phyloP scores from a whole-genome alignment of 169 alveolate genomes.

The Plasmodium billcollinsi region DNA sequence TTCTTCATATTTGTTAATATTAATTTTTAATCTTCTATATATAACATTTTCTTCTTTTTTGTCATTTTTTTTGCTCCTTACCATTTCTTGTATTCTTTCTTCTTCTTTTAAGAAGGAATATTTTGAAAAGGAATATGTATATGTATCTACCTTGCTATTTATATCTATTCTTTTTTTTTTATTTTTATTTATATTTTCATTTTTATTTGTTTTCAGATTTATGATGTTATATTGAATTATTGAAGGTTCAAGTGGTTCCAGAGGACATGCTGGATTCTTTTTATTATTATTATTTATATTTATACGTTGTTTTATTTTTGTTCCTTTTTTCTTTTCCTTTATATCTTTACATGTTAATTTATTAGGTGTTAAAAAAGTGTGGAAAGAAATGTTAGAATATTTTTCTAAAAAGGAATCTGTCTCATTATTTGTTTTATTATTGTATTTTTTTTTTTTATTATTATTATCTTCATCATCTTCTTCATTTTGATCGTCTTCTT shows the following conservation, averaged over 20 bases:
- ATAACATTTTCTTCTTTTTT: slow-evolving; percentile 12
- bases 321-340: neutral
- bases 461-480: neutral
- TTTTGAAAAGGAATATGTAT: neutral
- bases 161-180: too few relatives aligned
- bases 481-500: neutral
- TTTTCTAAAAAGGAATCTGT: slow-evolving; percentile 37
- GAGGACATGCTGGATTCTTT: neutral
- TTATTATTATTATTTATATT: neutral
- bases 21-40: slow-evolving; percentile 47
- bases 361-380: neutral
- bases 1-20: slow-evolving; percentile 48
- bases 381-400: neutral
- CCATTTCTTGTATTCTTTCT: neutral
- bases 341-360: too few relatives aligned
- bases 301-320: neutral
- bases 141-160: too few relatives aligned
- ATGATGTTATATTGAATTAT: too few relatives aligned
- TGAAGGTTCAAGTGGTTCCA: neutral
- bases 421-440: neutral
- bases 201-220: too few relatives aligned
- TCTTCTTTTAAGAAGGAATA: slow-evolving; percentile 6
- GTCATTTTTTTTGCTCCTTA: neutral
- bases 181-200: neutral
- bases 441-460: neutral